Conservation (phyloP, 495 filamentous ascomycete species). For the Mytilinidion resinicola region DNA sequence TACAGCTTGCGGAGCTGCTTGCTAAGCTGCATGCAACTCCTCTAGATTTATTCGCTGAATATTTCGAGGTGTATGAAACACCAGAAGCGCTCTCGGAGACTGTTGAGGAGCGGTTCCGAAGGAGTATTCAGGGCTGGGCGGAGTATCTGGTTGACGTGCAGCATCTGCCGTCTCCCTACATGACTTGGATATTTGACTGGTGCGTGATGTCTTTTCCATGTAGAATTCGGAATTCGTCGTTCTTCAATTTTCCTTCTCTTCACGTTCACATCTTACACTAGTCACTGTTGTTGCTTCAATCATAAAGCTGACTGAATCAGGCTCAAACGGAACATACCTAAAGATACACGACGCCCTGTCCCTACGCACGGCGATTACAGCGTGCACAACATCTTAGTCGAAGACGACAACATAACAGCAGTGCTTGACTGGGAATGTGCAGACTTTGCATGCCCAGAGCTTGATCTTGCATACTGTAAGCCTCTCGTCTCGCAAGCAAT, state of each 20-base stretch:
- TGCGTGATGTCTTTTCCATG: too few species aligned
- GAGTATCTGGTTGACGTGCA: background rate
- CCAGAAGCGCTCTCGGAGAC: background rate
- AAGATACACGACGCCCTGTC: background rate
- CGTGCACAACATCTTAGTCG: background rate
- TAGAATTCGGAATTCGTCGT: too few species aligned
- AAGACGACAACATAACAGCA: background rate
- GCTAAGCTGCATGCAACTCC: background rate
- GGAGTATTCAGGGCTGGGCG: background rate
- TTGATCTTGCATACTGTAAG: slow-evolving; percentile 3
- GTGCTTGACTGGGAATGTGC: slow-evolving; percentile 3
- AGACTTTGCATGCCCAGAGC: background rate
- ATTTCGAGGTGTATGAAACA: background rate
- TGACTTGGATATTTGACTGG: background rate
- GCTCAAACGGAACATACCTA: slow-evolving; percentile 2
- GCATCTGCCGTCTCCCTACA: background rate
- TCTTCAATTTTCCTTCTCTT: too few species aligned
- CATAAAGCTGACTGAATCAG: too few species aligned
- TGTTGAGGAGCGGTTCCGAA: background rate
- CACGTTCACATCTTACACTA: too few species aligned
- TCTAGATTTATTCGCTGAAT: background rate
- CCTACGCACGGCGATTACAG: background rate
- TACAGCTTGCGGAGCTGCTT: slow-evolving; percentile 2
- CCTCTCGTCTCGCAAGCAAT: background rate
- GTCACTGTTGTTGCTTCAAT: too few species aligned